Evolutionary conservation across 139 green algal species (phyloP).

Genomic region (Picochlorum costavermella): DNA sequence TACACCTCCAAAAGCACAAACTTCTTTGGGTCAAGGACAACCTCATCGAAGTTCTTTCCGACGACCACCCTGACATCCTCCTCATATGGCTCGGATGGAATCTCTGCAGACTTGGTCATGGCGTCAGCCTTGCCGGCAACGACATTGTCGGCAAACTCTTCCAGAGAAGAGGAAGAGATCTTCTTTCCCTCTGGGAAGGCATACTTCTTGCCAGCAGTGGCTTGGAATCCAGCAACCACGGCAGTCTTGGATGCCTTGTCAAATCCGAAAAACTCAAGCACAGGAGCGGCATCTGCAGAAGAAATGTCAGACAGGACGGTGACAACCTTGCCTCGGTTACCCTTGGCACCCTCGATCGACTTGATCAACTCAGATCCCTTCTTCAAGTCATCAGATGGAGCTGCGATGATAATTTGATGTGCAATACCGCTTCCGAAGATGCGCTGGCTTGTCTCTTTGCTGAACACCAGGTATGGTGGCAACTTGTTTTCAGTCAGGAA

Average conservation of each 20-base stretch:
- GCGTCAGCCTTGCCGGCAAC: conserved; percentile 23
- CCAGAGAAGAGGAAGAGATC: conserved; percentile 37
- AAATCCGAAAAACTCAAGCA: conserved; percentile 77
- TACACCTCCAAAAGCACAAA: conserved; percentile 57
- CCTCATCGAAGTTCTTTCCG: conserved; percentile 29
- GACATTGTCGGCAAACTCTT: conserved; percentile 44
- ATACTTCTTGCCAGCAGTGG: conserved; percentile 63
- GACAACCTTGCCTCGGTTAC: conserved; percentile 34
- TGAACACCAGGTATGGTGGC: conserved; percentile 63
- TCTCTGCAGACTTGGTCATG: conserved; percentile 26
- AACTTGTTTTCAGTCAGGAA: conserved; percentile 64
- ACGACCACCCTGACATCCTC: conserved; percentile 25
- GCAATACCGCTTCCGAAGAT: conserved; percentile 74
- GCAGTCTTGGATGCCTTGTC: conserved; percentile 27
- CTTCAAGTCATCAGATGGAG: conserved; percentile 17
- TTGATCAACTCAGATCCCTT: conserved; percentile 9
- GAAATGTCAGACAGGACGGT: conserved; percentile 24
- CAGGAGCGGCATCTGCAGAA: conserved; percentile 30
- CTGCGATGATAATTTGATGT: conserved; percentile 51
- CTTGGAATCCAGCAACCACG: conserved; percentile 60
- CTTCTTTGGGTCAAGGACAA: conserved; percentile 28
- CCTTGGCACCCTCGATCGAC: conserved; percentile 1
- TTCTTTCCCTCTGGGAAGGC: conserved; percentile 24
- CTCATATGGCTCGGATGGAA: conserved; percentile 19
- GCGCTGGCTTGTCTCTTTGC: conserved; percentile 46